These are phyloP conservation scores for Dictyostelium discoideum DNA, from an alignment of 78 protist species.

Conservation along the genomic window DNA sequence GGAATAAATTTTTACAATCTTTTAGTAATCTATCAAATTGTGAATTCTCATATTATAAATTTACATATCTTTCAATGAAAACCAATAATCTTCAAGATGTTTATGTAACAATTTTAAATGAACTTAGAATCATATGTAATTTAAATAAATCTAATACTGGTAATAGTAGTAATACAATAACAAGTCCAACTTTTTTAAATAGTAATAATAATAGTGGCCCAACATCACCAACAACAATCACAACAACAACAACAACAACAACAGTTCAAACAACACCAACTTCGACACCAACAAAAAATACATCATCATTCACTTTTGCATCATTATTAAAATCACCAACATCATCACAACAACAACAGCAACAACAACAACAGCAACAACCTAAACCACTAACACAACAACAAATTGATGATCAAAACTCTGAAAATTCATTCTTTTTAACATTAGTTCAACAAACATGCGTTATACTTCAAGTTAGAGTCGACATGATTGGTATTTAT, in stretches of 20 bases:
- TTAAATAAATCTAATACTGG: not conserved
- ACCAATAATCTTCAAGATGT: constrained; percentile 45
- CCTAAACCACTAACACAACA: not conserved
- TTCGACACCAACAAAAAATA: not conserved
- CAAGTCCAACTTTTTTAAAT: not conserved
- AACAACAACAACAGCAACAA: not conserved
- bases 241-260: not conserved
- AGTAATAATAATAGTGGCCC: not conserved
- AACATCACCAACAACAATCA: not conserved
- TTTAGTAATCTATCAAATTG: constrained; percentile 27
- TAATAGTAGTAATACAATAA: not conserved
- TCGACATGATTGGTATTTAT: constrained; percentile 51
- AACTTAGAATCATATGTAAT: constrained; percentile 8
- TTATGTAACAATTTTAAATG: constrained; percentile 41
- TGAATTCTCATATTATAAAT: constrained; percentile 56
- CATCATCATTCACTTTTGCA: not conserved
- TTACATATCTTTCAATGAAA: constrained; percentile 56
- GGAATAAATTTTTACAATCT: constrained; percentile 30
- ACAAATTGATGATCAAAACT: constrained; percentile 17
- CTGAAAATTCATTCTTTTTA: constrained; percentile 47
- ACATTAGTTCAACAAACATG: constrained; percentile 61
- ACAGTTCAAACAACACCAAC: not conserved
- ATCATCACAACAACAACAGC: not conserved
- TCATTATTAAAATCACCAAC: not conserved
- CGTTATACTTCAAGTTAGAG: constrained; percentile 59